These are phyloP conservation scores for Wickerhamiella hasegawae DNA, from an alignment of 805 yeast species.

Conservation along the genomic window DNA sequence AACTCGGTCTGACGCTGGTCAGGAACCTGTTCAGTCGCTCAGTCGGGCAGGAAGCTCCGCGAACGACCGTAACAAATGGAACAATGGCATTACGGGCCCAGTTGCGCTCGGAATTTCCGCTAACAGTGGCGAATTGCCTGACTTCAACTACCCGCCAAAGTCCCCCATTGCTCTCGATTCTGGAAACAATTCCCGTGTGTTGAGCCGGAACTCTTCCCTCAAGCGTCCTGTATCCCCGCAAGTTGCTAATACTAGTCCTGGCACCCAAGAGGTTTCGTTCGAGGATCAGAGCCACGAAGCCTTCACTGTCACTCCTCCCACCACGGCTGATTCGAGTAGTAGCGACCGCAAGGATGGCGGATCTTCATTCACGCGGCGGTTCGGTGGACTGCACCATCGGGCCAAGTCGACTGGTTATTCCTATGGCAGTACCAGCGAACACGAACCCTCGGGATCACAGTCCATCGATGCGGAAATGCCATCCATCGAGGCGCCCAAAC, in stretches of 20 bases:
- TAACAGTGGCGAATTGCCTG: too few species aligned
- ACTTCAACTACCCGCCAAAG: too few species aligned
- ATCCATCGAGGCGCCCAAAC: conserved; percentile 83
- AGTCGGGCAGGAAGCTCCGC: too few species aligned
- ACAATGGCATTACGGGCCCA: too few species aligned
- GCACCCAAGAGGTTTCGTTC: background rate
- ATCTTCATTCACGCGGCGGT: background rate
- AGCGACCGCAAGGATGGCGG: too few species aligned
- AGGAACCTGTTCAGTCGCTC: too few species aligned
- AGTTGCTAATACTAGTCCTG: background rate
- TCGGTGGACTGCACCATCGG: conserved; percentile 6
- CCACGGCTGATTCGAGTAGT: background rate
- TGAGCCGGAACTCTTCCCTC: too few species aligned
- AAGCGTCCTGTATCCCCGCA: too few species aligned
- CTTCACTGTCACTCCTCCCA: background rate
- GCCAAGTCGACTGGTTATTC: conserved; percentile 9
- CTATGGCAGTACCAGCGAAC: background rate
- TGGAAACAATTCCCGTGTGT: too few species aligned
- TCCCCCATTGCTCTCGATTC: too few species aligned
- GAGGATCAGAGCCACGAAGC: background rate
- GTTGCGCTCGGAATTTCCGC: too few species aligned
- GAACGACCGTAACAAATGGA: too few species aligned
- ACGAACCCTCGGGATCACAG: background rate
- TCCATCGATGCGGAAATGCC: conserved; percentile 78
- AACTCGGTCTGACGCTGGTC: background rate